Percentiles rank a stretch among this genome's conserved stretches.
These are phyloP conservation scores for Vanrija pseudolonga DNA, from an alignment of 1,284 basidiomycete species.

Conservation along the genomic window DNA sequence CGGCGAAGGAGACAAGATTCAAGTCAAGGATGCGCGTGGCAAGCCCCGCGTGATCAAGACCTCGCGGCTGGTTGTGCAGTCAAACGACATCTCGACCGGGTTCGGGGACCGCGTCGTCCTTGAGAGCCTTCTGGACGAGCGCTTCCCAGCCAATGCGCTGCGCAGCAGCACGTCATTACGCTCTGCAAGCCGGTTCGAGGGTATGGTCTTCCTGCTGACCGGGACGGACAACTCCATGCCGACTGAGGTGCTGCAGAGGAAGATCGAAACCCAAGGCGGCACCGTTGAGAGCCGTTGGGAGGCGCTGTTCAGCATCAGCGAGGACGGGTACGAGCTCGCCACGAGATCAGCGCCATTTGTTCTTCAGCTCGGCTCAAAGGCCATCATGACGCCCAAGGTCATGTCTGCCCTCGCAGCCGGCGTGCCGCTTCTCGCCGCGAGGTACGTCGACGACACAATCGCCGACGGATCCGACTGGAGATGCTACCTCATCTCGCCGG, in stretches of 20 bases:
- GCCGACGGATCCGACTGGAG: slow-evolving; percentile 57
- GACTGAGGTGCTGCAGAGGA: slow-evolving; percentile 47
- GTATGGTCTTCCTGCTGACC: slow-evolving; percentile 19
- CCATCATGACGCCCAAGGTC: slow-evolving; percentile 69
- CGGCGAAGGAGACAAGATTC: not conserved
- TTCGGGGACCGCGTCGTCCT: slow-evolving; percentile 8
- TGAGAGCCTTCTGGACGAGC: not conserved
- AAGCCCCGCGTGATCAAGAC: not conserved
- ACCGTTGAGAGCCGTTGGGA: slow-evolving; percentile 62
- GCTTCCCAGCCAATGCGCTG: not conserved
- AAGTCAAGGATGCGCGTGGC: not conserved
- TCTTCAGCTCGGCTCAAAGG: slow-evolving; percentile 64
- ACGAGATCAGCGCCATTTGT: slow-evolving; percentile 53
- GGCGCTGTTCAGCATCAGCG: slow-evolving; percentile 54
- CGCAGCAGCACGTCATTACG: not conserved
- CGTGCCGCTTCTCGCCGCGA: slow-evolving; percentile 69
- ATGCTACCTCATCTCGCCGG: slow-evolving; percentile 64
- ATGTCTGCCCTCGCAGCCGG: slow-evolving; percentile 76
- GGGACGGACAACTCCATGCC: not conserved
- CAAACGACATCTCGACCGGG: not conserved
- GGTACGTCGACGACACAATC: slow-evolving; percentile 59
- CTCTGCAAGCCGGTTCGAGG: not conserved
- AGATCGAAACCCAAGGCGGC: slow-evolving; percentile 60
- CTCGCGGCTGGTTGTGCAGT: slow-evolving; percentile 1
- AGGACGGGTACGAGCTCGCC: slow-evolving; percentile 1